Conservation (phyloP, 139 green algal genomes). For the Axilococcus clingmanii region DNA sequence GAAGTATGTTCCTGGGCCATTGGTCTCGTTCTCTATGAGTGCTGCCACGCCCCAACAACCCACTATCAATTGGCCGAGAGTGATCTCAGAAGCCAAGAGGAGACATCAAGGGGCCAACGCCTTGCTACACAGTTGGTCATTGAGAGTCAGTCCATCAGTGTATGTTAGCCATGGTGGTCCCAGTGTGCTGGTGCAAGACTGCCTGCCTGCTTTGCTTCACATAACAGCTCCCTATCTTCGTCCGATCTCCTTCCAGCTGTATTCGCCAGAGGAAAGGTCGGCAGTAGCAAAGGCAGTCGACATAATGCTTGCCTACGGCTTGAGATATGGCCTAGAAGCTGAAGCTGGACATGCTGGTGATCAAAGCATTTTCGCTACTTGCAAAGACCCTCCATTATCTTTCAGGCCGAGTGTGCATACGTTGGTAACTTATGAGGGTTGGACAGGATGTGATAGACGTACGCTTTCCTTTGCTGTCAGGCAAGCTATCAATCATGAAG, state of each 20-base stretch:
- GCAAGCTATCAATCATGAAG: conserved; percentile 64
- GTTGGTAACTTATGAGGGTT: conserved; percentile 19
- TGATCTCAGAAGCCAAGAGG: conserved; percentile 11
- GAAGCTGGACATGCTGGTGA: conserved; percentile 3
- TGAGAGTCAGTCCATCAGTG: conserved; percentile 6
- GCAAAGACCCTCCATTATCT: conserved; percentile 15
- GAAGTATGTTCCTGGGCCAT: conserved; percentile 44
- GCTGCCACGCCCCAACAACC: conserved; percentile 29
- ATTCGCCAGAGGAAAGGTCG: conserved; percentile 35
- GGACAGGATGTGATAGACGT: too few species aligned
- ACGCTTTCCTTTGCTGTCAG: conserved; percentile 2
- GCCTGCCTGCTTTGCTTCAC: conserved; percentile 44
- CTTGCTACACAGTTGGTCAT: conserved; percentile 49
- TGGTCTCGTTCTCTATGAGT: conserved; percentile 21
- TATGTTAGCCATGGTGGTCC: conserved; percentile 5
- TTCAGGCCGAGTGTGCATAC: conserved; percentile 32
- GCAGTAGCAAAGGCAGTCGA: conserved; percentile 31
- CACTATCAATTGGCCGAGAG: conserved; percentile 52
- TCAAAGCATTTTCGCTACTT: not conserved
- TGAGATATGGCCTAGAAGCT: conserved; percentile 44
- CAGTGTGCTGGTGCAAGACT: conserved; percentile 7
- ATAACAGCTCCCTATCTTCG: conserved; percentile 37
- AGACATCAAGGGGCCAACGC: conserved; percentile 14
- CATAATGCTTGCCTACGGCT: conserved; percentile 49
- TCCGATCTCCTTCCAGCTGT: conserved; percentile 47